These are phyloP conservation scores for Pluteus cervinus DNA, from an alignment of 768 basidiomycete genomes.

Conservation along the genomic window DNA sequence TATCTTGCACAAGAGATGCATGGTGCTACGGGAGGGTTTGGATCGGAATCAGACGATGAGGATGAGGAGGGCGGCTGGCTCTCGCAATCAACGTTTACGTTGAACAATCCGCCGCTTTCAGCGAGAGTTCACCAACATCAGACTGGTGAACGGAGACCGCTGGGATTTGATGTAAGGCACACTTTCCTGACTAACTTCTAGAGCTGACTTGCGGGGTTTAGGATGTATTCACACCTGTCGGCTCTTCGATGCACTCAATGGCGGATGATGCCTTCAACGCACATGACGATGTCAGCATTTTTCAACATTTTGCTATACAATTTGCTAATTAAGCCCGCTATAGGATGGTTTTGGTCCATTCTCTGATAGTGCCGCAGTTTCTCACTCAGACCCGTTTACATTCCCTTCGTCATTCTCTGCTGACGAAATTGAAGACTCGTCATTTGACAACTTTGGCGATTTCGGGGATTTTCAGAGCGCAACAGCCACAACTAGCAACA, in stretches of 20 bases:
- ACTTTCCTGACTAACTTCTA: not conserved
- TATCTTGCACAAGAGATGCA: conserved; percentile 76
- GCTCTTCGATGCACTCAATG: not conserved
- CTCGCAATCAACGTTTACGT: conserved; percentile 66
- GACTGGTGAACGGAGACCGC: conserved; percentile 35
- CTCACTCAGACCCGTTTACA: conserved; percentile 50
- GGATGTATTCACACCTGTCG: not conserved
- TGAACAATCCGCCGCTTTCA: conserved; percentile 43
- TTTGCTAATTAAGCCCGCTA: conserved; percentile 7
- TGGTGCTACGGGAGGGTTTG: conserved; percentile 50
- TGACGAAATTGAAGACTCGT: conserved; percentile 60
- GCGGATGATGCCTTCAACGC: conserved; percentile 30
- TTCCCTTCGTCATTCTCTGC: conserved; percentile 50
- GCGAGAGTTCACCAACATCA: conserved; percentile 41
- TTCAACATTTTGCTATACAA: not conserved
- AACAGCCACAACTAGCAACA: conserved; percentile 9
- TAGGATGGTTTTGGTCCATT: conserved; percentile 79
- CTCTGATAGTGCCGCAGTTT: conserved; percentile 52
- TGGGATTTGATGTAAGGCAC: conserved; percentile 52
- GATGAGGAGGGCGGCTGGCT: conserved; percentile 82
- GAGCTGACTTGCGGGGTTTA: conserved; percentile 1
- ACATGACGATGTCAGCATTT: conserved; percentile 43
- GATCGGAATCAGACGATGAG: conserved; percentile 58
- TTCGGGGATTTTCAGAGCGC: conserved; percentile 74
- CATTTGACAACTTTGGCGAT: conserved; percentile 74